A percentile compares a stretch with the other conserved stretches of the same genome.
Conservation (phyloP, 192 early-diverging fungal genomes). For the Jimgerdemannia lactiflua region DNA sequence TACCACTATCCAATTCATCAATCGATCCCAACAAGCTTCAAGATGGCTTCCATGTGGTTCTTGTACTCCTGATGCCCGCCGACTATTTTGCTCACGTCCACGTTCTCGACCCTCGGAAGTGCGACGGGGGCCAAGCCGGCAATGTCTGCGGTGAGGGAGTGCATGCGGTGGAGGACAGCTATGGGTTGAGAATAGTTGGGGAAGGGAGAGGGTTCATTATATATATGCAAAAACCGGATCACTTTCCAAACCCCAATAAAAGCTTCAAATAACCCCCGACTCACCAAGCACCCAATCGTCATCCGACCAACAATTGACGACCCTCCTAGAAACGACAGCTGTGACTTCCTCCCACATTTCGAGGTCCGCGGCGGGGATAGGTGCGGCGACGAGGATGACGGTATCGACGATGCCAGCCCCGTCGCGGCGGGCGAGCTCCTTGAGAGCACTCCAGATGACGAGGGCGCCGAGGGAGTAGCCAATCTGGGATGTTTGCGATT, state of each 20-base stretch:
- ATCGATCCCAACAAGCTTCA: constrained; percentile 14
- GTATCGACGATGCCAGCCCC: constrained; percentile 44
- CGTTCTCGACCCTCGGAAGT: constrained; percentile 41
- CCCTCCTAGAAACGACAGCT: constrained; percentile 40
- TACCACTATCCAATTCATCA: neutral
- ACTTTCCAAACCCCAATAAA: neutral
- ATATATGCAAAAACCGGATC: neutral
- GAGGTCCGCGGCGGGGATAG: constrained; percentile 35
- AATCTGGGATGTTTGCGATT: constrained; percentile 15
- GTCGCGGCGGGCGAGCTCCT: constrained; percentile 42
- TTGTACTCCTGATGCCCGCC: constrained; percentile 49
- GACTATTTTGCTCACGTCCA: constrained; percentile 40
- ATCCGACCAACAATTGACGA: constrained; percentile 52
- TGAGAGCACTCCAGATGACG: constrained; percentile 54
- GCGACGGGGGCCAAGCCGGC: constrained; percentile 41
- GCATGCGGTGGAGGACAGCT: constrained; percentile 46
- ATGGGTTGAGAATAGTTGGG: neutral
- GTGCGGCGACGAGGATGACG: constrained; percentile 53
- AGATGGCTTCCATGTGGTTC: constrained; percentile 14
- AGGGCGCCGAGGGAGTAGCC: constrained; percentile 54
- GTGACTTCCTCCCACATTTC: constrained; percentile 38
- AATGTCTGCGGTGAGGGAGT: constrained; percentile 44
- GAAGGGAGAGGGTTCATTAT: too few species aligned
- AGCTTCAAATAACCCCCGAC: neutral
- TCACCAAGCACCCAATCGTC: constrained; percentile 51